Base-by-base conservation (phyloP, 768 basidiomycete species). In the Leccinum subgranulosum region DNA sequence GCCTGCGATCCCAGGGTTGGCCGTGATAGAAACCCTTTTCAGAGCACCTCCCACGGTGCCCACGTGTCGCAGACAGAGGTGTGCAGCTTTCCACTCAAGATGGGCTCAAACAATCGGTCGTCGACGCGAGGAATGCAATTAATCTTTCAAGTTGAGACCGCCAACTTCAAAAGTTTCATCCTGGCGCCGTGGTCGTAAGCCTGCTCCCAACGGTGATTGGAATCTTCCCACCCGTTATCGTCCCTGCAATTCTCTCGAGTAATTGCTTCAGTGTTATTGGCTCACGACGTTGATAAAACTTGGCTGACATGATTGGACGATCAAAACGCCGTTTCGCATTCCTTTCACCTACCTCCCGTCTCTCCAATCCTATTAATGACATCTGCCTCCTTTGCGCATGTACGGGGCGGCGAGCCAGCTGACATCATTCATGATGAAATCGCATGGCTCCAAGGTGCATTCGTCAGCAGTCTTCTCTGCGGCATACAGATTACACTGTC, bases 401-500 rank as follows among this genome's bases (percentile, higher is more conserved):
- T n/a, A 2, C 54, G 36, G 3, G 6, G 55, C 17, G 6, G 55
- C 17, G 53, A 66, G 28, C 25, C 58, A n/a, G 17, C 1, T 4
- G 0, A 58, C 23, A 1, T 52, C 23, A 50, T 58, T 10, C n/a
- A 1, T 17, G 56, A 57, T 27, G 64, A 65, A 25, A 43, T 60
- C 3, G 11, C 61, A 29, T 66, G 64, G 64, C 65, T 66, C 7
- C 64, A 66, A 54, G 64, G 64, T 50, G 64, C 64, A 9, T 64
- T 66, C 36, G 15, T 66, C 29, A 48, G 65, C 48, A 64, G 55
- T 21, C 56, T 66, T 29, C 55, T 66, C 48, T 66, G 65, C 9
- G 64, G 64, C 3, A 21, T 61, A 23, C 64, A 66, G 21, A 56
- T 64, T 47, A 58, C 62, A 10, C 58, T 66, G 10, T 66, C 65